Base-by-base conservation (phyloP, 2,329 filamentous ascomycete species). In the Ophiosphaerella korrae region DNA sequence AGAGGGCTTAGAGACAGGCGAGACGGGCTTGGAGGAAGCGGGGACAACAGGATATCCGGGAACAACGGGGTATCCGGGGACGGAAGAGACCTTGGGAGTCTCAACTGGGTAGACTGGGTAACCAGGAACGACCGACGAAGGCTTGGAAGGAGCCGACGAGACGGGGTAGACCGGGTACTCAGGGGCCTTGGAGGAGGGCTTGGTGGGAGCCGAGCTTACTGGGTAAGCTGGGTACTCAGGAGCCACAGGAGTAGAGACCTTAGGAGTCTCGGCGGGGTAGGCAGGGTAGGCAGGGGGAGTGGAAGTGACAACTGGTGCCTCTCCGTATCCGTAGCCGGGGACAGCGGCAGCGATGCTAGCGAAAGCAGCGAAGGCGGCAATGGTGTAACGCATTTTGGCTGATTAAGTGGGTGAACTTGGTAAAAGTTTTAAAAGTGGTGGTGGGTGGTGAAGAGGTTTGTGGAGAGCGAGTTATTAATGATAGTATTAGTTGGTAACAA, bases 401-500 rank as follows among this genome's bases (percentile, higher is more conserved):
- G 67, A 69, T 72, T 64, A 58, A 52, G 9, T 26, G 52, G 58
- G 66, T 52, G 54, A 60, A 64, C 58, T 70, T 68, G 57, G 53
- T 58, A 58, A 51, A 54, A 29, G 26, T 29, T 26, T 29, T 8
- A 29, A 29, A 9, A 6, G 26, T 29, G 26, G 26, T 29, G 11
- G 52, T 57, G 51, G 56, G 59, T 55, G 52, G 57, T 52, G 41
- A 37, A 38, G 51, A 51, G 50, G 50, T 42, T 60, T 39, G 53
- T 47, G 58, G 51, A 53, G 47, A 50, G 56, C 57, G 59, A 62
- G 55, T 64, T 57, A 69, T 73, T 74, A 73, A 73, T 53, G 71
- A 74, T 61, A 66, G 71, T 73, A 71, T 65, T 71, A 71, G 69
- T 70, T 72, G 68, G 63, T 64, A 63, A 63, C 64, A 73, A 73